phyloP scores from a whole-genome alignment of 306 rosid species.

The Begonia fuchsioides region DNA sequence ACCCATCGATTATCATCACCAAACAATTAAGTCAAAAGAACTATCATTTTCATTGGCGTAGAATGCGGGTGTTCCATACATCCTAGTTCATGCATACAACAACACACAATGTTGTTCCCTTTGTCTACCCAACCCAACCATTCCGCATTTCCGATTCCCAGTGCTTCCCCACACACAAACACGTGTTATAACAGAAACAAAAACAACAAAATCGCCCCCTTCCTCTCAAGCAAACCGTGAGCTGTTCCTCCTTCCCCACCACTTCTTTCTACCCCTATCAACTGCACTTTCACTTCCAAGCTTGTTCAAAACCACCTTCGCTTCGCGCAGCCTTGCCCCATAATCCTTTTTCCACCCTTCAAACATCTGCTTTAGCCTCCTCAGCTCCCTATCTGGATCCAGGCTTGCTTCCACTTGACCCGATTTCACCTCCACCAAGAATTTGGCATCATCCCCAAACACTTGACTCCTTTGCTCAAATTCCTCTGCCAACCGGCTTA shows the following conservation, averaged over 20 bases:
- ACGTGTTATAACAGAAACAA: too few species aligned
- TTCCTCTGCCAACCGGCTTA: constrained; percentile 89
- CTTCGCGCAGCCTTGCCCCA: constrained; percentile 68
- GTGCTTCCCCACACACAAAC: too few species aligned
- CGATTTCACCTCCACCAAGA: constrained; percentile 97
- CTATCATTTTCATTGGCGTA: too few species aligned
- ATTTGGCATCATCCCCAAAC: constrained; percentile 95
- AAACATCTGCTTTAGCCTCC: constrained; percentile 92
- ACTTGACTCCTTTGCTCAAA: constrained; percentile 98
- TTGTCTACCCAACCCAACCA: too few species aligned
- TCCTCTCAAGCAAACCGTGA: constrained; percentile 17
- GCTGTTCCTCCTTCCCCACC: constrained; percentile 99
- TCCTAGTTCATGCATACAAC: too few species aligned
- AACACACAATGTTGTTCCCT: too few species aligned
- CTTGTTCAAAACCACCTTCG: constrained; percentile 67
- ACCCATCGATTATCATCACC: too few species aligned
- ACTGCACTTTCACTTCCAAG: constrained; percentile 67
- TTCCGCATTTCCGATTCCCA: too few species aligned
- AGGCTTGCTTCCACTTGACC: constrained; percentile 93
- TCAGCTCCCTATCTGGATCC: constrained; percentile 79
- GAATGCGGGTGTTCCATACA: too few species aligned
- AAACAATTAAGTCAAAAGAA: too few species aligned
- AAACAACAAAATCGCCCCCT: too few species aligned
- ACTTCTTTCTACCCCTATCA: constrained; percentile 64
- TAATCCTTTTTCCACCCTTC: constrained; percentile 98